Evolutionary conservation across 176 grass and related monocot genomes (phyloP).

Genomic region (Carex kokanica): DNA sequence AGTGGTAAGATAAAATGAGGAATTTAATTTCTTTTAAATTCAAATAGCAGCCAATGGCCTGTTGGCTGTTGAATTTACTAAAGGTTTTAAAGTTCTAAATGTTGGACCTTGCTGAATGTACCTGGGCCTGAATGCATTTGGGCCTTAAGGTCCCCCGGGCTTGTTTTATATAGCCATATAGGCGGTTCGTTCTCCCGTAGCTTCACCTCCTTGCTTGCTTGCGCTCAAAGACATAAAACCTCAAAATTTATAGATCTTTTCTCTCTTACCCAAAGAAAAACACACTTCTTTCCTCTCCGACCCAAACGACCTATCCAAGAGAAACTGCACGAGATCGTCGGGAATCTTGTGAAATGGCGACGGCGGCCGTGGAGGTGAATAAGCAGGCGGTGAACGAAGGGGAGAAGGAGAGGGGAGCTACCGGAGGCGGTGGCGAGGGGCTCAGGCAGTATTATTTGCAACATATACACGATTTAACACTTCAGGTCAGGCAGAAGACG

Average conservation of each 20-base stretch:
- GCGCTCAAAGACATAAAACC: constrained; percentile 26
- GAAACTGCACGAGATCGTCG: not conserved
- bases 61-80: no score
- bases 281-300: not conserved
- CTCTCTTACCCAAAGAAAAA: not conserved
- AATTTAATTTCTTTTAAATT: no score
- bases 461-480: constrained; percentile 95
- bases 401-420: constrained; percentile 31
- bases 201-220: constrained; percentile 1
- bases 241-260: not conserved
- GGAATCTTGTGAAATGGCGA: constrained; percentile 34
- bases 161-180: not conserved
- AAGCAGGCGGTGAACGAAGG: constrained; percentile 41
- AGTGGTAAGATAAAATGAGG: no score
- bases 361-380: constrained; percentile 59
- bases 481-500: constrained; percentile 84
- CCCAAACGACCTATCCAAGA: not conserved
- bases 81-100: not conserved
- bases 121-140: not conserved
- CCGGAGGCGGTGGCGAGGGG: constrained; percentile 61
- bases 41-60: no score
- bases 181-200: not conserved
- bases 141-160: not conserved
- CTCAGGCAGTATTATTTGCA: constrained; percentile 93
- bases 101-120: not conserved